These are phyloP conservation scores for Calocera cornea DNA, from an alignment of 768 basidiomycete genomes.

Conservation along the genomic window DNA sequence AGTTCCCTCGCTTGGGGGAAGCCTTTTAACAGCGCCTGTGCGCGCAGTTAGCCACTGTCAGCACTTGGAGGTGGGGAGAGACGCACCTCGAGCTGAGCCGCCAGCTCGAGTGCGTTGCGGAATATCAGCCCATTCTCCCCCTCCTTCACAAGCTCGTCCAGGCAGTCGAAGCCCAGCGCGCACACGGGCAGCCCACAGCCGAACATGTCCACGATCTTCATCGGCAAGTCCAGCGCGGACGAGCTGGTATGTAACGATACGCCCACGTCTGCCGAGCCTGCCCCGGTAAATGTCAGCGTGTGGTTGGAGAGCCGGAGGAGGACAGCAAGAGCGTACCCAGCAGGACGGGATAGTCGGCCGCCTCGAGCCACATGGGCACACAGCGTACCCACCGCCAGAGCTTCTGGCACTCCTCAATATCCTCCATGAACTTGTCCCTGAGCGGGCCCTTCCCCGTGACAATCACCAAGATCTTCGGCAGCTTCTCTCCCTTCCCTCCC, in stretches of 20 bases:
- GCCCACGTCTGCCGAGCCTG: slow-evolving; percentile 84
- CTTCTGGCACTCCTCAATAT: slow-evolving; percentile 30
- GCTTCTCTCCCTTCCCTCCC: slow-evolving; percentile 7
- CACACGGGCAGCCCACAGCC: slow-evolving; percentile 91
- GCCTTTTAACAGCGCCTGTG: slow-evolving; percentile 41
- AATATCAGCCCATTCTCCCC: slow-evolving; percentile 78
- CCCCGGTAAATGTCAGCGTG: not conserved
- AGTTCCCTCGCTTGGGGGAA: slow-evolving; percentile 50
- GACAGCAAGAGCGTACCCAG: slow-evolving; percentile 40
- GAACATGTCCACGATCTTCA: slow-evolving; percentile 99
- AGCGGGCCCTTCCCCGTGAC: slow-evolving; percentile 87
- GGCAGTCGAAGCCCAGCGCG: slow-evolving; percentile 70
- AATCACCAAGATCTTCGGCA: slow-evolving; percentile 70
- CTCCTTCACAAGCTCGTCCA: slow-evolving; percentile 75
- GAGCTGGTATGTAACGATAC: slow-evolving; percentile 84
- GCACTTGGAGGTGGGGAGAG: not conserved
- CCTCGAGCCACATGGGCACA: slow-evolving; percentile 75
- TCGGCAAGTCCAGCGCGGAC: slow-evolving; percentile 82
- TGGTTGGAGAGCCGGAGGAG: not conserved
- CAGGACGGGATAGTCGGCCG: slow-evolving; percentile 76
- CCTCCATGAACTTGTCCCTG: slow-evolving; percentile 54
- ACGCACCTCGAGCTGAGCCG: slow-evolving; percentile 55
- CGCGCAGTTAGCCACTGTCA: not conserved
- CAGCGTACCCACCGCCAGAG: slow-evolving; percentile 67
- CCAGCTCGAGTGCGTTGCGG: slow-evolving; percentile 48